Base-by-base conservation (phyloP, 768 basidiomycete genomes). In the Filobasidium floriforme region DNA sequence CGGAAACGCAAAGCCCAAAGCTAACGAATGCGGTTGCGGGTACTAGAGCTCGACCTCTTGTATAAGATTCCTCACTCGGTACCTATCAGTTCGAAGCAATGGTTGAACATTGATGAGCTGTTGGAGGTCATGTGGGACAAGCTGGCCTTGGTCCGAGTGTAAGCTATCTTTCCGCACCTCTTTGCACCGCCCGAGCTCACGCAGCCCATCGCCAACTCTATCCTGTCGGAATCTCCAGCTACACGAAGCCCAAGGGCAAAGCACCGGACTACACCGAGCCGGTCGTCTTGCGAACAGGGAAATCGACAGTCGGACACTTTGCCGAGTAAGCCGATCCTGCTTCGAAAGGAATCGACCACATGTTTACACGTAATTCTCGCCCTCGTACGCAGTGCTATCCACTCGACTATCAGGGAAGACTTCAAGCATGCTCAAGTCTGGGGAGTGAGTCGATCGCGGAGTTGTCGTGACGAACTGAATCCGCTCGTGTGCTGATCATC, bases 31-130 rank as follows among this genome's bases (percentile, higher is more conserved):
- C 14, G 22, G 26, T 26, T 26, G 3, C 24, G 22, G 6, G 1
- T 26, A 14, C 15, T 15, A 57, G 94, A 98, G 80, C 85, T 98
- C 28, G 94, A 97, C 79, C 84, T 94, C 64, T 79, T 94, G 82
- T 92, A 72, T 71, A 85, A 82, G 80, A 99, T 99, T 66, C 96
- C 96, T 1, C 84, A 90, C 78, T 92, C 90, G 52, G 94, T 98
- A 10, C 96, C 96, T 3, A 83, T 99, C 76, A 66, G 91, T 18
- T 96, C 91, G 1, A 85, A 85, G 68, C 87, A 92, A 73, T 98
- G 96, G 96, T 82, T 96, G 71, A 98, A 98, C 80, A 82, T 99
- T 72, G 96, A 98, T 77, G 96, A 99, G 76, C 83, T 99, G 59
- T 85, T 89, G 62, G 87, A 89, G 67, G 84, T 84, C 72, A 97